Conservation (phyloP, 257 asterid genomes). For the Plantago major region DNA sequence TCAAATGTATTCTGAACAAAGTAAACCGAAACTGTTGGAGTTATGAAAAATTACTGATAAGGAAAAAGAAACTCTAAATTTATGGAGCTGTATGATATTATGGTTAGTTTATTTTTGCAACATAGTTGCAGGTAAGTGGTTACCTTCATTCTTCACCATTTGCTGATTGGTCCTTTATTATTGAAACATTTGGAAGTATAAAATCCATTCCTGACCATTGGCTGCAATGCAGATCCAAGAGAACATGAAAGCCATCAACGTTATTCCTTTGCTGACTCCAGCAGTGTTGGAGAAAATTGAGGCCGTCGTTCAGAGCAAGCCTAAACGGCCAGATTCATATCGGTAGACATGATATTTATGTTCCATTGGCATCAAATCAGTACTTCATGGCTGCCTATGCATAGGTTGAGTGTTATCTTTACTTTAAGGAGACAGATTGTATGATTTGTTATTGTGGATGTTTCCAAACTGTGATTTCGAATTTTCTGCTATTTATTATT, state of each 20-base stretch:
- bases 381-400: too few species aligned
- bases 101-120: neutral
- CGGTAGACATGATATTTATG: slow-evolving; percentile 26
- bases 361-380: too few species aligned
- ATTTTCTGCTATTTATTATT: too few species aligned
- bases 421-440: too few species aligned
- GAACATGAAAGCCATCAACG: slow-evolving; percentile 90
- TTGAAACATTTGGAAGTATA: neutral
- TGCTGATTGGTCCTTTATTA: neutral
- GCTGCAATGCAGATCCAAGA: slow-evolving; percentile 59
- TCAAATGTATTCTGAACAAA: too few species aligned
- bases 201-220: neutral
- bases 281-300: slow-evolving; percentile 77
- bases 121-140: neutral
- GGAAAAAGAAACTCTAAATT: neutral
- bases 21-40: neutral
- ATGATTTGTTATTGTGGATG: too few species aligned
- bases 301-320: slow-evolving; percentile 75
- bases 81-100: neutral
- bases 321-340: slow-evolving; percentile 83
- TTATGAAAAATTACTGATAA: neutral
- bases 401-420: too few species aligned
- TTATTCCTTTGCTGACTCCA: slow-evolving; percentile 80
- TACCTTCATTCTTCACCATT: neutral
- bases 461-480: too few species aligned